Base-by-base conservation (phyloP, 345 rosid species). In the Citrus hindsii region DNA sequence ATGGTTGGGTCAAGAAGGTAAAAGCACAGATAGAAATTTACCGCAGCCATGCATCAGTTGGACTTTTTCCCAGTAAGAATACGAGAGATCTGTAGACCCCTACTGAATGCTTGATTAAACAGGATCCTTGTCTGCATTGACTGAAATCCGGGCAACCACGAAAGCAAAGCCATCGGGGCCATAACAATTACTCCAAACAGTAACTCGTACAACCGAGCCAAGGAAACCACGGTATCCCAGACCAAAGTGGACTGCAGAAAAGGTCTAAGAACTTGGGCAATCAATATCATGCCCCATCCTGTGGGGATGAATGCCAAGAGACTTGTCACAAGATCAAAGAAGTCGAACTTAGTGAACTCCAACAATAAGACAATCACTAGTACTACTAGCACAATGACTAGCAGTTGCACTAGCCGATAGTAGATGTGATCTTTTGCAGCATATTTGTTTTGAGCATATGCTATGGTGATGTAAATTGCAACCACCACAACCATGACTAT, bases 121-220 rank as follows among this genome's bases (percentile, higher is more conserved):
- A 94, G 82, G 79, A 94, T 86, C 86, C 98, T 91, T 6, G 94
- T 91, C 85, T 94, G 97, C 98, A 94, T 94, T 5, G 92, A 79
- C 69, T 94, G 94, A 80, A 92, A 91, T 60, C 92, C 98, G 10
- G 98, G 98, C 88, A 94, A 84, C 98, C 98, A 94, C 5, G 98
- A 90, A 25, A 94, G 74, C 78, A 90, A 82, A 22, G 94, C 98
- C 81, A 92, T 90, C 2, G 97, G 97, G 75, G 86, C 90, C 92
- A 92, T 82, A 66, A 92, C 90, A 18, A 92, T 80, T 53, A 92
- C 75, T 77, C 97, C 98, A n/a, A 94, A 83, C 79, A 94, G 77
- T 85, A 94, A 69, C 78, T 94, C 98, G 7, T 94, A 94, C 32
- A 92, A 18, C 79, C 98, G 94, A 64, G 97, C 95, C 85, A 92